phyloP scores from a whole-genome alignment of 495 filamentous ascomycete genomes.

The Aspergillus nanangensis region DNA sequence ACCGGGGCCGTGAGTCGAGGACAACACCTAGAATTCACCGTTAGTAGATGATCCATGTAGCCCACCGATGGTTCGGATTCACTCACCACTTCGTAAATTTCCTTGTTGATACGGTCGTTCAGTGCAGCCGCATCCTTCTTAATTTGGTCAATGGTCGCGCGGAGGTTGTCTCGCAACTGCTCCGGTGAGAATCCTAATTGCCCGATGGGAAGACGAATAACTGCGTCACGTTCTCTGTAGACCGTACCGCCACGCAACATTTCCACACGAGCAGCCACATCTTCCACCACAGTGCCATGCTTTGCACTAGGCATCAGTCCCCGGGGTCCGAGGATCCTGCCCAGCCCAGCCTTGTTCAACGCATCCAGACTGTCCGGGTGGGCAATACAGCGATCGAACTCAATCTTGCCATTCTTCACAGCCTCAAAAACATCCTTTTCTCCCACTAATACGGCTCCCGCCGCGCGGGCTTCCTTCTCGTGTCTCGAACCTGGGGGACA shows the following conservation, averaged over 20 bases:
- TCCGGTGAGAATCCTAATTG: conserved; percentile 88
- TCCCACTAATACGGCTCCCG: conserved; percentile 78
- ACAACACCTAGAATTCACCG: no score
- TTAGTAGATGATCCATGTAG: no score
- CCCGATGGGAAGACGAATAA: conserved; percentile 82
- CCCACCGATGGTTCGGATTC: conserved; percentile 7
- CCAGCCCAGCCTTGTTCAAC: conserved; percentile 73
- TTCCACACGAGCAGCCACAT: conserved; percentile 63
- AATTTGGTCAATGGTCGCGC: conserved; percentile 66
- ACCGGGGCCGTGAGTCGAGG: conserved; percentile 79
- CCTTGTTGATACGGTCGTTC: conserved; percentile 71
- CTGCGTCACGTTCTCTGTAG: conserved; percentile 81
- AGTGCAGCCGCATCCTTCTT: conserved; percentile 70
- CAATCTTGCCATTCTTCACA: conserved; percentile 67
- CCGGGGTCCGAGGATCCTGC: conserved; percentile 76
- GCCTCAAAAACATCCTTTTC: conserved; percentile 80
- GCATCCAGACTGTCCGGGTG: conserved; percentile 70
- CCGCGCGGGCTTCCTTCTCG: conserved; percentile 62
- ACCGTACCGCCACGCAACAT: conserved; percentile 78
- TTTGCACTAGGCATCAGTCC: conserved; percentile 91
- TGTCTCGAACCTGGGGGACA: conserved; percentile 70
- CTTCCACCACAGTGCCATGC: conserved; percentile 78
- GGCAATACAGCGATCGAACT: conserved; percentile 87
- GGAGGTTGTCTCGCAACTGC: conserved; percentile 80
- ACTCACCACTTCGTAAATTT: conserved; percentile 80